These are phyloP conservation scores for Phialophora verrucosa DNA, from an alignment of 2,329 filamentous ascomycete species.

Conservation along the genomic window DNA sequence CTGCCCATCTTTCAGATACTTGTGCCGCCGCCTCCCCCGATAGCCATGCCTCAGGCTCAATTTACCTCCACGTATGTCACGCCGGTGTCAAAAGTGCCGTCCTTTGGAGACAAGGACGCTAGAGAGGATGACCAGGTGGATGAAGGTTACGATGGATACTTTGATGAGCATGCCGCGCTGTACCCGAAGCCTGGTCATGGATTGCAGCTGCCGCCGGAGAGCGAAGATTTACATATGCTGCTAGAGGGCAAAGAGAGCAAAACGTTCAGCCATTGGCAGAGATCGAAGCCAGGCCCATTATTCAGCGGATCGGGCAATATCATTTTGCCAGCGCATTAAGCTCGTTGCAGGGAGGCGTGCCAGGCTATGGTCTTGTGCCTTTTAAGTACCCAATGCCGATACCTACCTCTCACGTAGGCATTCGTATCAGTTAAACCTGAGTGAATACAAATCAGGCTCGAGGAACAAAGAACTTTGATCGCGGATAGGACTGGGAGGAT, in stretches of 20 bases:
- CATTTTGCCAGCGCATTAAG: conserved; percentile 9
- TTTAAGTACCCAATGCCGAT: neutral
- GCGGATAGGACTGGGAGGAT: too few relatives aligned
- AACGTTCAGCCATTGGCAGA: conserved; percentile 60
- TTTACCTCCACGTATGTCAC: conserved; percentile 38
- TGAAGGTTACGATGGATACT: conserved; percentile 54
- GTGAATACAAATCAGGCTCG: too few relatives aligned
- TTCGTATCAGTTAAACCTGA: too few relatives aligned
- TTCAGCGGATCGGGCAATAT: conserved; percentile 33
- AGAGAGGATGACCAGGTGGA: conserved; percentile 38
- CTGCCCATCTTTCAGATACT: conserved; percentile 38
- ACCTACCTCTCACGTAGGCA: too few relatives aligned
- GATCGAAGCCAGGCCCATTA: conserved; percentile 29
- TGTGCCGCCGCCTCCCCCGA: conserved; percentile 16
- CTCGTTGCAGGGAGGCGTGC: neutral
- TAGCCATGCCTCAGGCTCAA: conserved; percentile 29
- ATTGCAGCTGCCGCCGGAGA: conserved; percentile 62
- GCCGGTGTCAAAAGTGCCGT: conserved; percentile 23
- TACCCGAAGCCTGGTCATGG: conserved; percentile 67
- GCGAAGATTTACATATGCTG: conserved; percentile 66
- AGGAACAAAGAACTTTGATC: too few relatives aligned
- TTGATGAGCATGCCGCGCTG: conserved; percentile 62
- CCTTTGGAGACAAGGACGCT: conserved; percentile 15
- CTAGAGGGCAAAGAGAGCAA: conserved; percentile 63
- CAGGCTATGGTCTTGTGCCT: neutral